Evolutionary conservation across 2,329 filamentous ascomycete species (phyloP).

Genomic region (Westerdykella sp.): DNA sequence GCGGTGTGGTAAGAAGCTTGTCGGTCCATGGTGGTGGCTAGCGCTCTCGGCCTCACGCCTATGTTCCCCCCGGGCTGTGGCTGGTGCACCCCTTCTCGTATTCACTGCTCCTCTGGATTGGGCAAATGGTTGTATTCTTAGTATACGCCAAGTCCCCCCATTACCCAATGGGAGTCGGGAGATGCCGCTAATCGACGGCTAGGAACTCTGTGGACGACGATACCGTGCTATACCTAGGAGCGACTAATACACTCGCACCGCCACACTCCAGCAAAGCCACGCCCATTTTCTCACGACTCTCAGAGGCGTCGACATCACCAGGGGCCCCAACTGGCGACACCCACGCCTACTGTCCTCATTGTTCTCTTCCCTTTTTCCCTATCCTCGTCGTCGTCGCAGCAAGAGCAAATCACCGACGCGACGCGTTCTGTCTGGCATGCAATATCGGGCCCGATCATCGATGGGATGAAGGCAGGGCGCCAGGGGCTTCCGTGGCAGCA

Average conservation of each 20-base stretch:
- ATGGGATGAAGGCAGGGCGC: constrained; percentile 6
- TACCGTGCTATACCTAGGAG: too few relatives aligned
- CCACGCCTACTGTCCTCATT: not conserved
- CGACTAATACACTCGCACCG: not conserved
- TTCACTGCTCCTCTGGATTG: constrained; percentile 1
- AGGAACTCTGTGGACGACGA: too few relatives aligned
- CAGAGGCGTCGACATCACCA: not conserved
- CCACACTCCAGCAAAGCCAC: not conserved
- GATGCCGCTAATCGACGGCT: too few relatives aligned
- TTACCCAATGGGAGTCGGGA: not conserved
- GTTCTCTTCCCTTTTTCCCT: constrained; percentile 5
- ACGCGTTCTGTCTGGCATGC: not conserved
- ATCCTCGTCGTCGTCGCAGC: constrained; percentile 21
- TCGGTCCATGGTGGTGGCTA: constrained; percentile 1
- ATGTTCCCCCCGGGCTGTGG: not conserved
- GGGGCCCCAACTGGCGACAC: not conserved
- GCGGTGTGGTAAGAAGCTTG: constrained; percentile 28
- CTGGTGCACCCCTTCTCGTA: constrained; percentile 1
- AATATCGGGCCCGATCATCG: constrained; percentile 8
- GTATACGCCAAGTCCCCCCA: not conserved
- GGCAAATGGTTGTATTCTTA: constrained; percentile 8
- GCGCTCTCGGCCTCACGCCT: not conserved
- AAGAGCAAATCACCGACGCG: constrained; percentile 16
- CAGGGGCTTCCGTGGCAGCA: constrained; percentile 8
- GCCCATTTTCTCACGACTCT: not conserved